phyloP scores from a whole-genome alignment of 2,329 filamentous ascomycete genomes.

The Colletotrichum cordylinicola region DNA sequence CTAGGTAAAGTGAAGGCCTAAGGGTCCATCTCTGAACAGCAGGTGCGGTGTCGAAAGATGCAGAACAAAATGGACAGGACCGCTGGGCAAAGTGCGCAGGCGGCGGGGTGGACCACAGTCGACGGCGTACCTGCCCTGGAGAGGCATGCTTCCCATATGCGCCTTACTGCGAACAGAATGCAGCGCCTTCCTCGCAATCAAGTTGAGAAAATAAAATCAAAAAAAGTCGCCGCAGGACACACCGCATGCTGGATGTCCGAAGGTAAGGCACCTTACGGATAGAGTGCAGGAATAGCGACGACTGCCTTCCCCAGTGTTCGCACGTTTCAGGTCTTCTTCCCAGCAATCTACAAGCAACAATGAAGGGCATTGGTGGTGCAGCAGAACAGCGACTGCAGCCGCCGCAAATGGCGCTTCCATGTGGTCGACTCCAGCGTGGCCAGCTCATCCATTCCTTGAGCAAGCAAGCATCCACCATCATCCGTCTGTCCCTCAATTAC shows the following conservation, averaged over 20 bases:
- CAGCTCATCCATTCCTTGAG: background rate
- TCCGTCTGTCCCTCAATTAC: background rate
- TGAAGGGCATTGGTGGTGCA: background rate
- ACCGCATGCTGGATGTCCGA: background rate
- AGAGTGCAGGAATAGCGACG: background rate
- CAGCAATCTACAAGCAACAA: conserved; percentile 18
- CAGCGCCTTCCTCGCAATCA: background rate
- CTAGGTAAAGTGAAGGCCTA: background rate
- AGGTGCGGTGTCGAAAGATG: background rate
- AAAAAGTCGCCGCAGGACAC: background rate
- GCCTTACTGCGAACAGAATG: background rate
- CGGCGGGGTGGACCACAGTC: conserved; percentile 4
- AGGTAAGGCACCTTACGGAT: background rate
- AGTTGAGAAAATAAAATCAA: background rate
- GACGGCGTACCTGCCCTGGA: conserved; percentile 3
- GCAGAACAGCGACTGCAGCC: background rate
- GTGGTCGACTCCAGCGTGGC: background rate
- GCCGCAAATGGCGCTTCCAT: background rate
- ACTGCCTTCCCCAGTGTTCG: conserved; percentile 6
- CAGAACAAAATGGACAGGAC: background rate
- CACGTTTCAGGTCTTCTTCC: conserved; percentile 13
- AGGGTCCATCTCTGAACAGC: background rate
- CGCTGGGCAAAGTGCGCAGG: background rate
- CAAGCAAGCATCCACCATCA: background rate
- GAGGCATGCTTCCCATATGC: background rate